Percentiles rank a stretch among this genome's conserved stretches.
Evolutionary conservation across 2,329 filamentous ascomycete species (phyloP).

Genomic region (Cylindrodendrum hubeiense): DNA sequence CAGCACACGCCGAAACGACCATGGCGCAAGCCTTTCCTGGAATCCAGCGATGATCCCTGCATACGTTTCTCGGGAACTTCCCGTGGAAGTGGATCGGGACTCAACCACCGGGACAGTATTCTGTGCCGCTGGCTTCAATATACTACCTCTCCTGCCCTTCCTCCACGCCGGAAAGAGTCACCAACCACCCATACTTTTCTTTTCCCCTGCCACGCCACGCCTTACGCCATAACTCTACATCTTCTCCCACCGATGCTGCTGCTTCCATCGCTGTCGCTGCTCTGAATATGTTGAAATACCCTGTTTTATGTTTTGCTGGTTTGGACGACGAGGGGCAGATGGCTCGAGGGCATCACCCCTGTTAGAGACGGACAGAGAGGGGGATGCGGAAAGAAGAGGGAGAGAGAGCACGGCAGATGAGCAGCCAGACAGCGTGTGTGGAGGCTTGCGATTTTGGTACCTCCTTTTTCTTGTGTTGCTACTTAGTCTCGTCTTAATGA

Average conservation of each 20-base stretch:
- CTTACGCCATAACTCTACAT: constrained; percentile 17
- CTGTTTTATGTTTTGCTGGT: constrained; percentile 26
- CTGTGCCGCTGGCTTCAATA: neutral
- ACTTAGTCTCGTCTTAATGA: constrained; percentile 39
- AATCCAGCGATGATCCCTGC: neutral
- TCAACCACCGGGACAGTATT: neutral
- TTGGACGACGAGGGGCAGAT: constrained; percentile 5
- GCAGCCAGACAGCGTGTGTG: constrained; percentile 15
- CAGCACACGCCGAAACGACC: constrained; percentile 14
- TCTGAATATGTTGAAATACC: constrained; percentile 30
- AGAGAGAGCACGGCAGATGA: constrained; percentile 13
- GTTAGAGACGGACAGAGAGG: constrained; percentile 1
- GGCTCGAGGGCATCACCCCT: neutral
- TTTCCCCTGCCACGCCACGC: constrained; percentile 8
- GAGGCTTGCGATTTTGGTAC: constrained; percentile 15
- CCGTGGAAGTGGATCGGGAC: constrained; percentile 1
- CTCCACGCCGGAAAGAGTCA: constrained; percentile 3
- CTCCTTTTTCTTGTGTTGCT: constrained; percentile 17
- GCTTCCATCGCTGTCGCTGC: constrained; percentile 11
- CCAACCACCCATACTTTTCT: constrained; percentile 3
- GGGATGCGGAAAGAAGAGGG: constrained; percentile 3
- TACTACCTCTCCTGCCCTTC: constrained; percentile 1
- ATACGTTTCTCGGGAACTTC: neutral
- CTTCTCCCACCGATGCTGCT: constrained; percentile 11
- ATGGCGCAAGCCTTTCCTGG: constrained; percentile 10